Conservation (phyloP, 1,284 basidiomycete species). For the Ustilago xerochloae region DNA sequence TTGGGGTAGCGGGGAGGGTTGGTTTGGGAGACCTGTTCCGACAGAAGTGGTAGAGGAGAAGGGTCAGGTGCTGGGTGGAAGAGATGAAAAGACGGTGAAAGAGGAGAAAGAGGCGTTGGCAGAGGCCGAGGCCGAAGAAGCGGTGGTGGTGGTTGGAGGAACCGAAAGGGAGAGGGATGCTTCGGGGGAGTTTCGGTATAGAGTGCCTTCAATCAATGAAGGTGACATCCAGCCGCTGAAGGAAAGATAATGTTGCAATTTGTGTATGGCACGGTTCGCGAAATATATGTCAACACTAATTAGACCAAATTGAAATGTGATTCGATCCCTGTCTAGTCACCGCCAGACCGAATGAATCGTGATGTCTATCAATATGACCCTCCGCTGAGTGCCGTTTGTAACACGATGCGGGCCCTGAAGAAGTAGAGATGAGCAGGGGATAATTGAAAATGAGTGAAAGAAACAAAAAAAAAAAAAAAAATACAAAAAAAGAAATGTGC, state of each 20-base stretch:
- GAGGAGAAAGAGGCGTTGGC: not conserved
- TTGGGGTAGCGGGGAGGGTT: constrained; percentile 26
- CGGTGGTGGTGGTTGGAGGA: not conserved
- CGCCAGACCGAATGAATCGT: no score
- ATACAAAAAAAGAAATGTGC: constrained; percentile 8
- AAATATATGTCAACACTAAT: no score
- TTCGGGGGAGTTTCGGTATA: not conserved
- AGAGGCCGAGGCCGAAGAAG: not conserved
- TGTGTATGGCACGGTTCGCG: no score
- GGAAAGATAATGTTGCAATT: not conserved
- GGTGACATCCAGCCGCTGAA: not conserved
- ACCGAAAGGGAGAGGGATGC: not conserved
- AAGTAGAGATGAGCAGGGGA: no score
- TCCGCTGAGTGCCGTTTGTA: no score
- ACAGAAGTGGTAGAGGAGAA: not conserved
- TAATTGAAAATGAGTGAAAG: not conserved
- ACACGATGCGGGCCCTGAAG: no score
- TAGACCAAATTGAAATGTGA: no score
- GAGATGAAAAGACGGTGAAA: not conserved
- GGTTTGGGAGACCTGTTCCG: constrained; percentile 11
- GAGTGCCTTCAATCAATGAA: constrained; percentile 5
- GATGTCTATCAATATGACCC: no score
- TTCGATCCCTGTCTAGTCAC: no score
- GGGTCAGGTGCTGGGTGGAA: not conserved
- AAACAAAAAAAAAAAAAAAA: not conserved